Evolutionary conservation across 305 asterid species (phyloP), one percentile per base, ranked within the genome.

Genomic region (Ajuga reptans): DNA sequence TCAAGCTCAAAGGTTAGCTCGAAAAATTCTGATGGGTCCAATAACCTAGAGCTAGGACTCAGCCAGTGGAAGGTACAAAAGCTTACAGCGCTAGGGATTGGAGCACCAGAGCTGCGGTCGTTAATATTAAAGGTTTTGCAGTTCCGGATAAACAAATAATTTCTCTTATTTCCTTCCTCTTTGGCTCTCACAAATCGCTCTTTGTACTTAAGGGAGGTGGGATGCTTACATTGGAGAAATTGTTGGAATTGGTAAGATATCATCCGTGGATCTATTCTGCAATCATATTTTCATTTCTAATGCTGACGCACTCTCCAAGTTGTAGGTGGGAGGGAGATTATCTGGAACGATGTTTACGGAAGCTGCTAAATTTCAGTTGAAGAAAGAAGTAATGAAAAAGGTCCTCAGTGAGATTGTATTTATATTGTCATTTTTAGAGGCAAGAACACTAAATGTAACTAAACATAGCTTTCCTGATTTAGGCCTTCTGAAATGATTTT

Each of bases 31-130:
- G 86, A 80, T 50, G 82, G 54, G 17, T 65, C 79, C 50, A 80
- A 81, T 72, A 65, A 68, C 78, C 85, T 91, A 68, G 95, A 89
- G 76, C 75, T 75, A 46, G 99, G 96, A 64, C 91, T 93, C 66
- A 84, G 81, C 81, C 85, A 71, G 62, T 84, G 95, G 97, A 93
- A 89, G 84, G 84, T 93, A 39, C 96, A 93, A 73, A 76, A 89
- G 60, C 89, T 79, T 71, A 82, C 95, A 67, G 92, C 91, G 67
- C 68, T 90, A 56, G 83, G 81, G 74, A 84, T 83, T 76, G 99
- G 99, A 69, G 89, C 86, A 1, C 72, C 86, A 18, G 96, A 85
- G 63, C 75, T 89, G 62, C 84, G 83, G 45, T 73, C 94, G 14
- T 75, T 81, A 71, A 57, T 93, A 71, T 34, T 93, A 67, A 93